phyloP scores from a whole-genome alignment of 352 stramenopile species.

The Thalassiosira mediterranea region DNA sequence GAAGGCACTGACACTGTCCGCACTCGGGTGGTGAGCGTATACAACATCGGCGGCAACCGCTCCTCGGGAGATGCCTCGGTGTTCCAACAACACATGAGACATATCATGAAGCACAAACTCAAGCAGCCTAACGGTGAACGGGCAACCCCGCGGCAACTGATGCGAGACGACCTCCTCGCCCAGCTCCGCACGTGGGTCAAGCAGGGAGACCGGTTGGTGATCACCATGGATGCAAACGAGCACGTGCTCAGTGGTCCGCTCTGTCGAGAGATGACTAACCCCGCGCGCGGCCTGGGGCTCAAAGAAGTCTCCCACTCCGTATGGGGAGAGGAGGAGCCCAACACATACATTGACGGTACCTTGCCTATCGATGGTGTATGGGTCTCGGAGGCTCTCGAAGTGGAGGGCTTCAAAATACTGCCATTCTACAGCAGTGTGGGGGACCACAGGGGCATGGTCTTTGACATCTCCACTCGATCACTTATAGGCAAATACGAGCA shows the following conservation, averaged over 20 bases:
- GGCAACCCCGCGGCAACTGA: neutral
- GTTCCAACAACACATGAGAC: neutral
- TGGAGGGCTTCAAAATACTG: slow-evolving; percentile 20
- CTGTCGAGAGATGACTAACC: neutral
- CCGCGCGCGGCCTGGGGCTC: neutral
- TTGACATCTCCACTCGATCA: slow-evolving; percentile 30
- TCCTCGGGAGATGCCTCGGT: neutral
- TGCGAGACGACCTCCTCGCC: neutral
- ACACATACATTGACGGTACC: slow-evolving; percentile 25
- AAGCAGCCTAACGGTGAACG: no score
- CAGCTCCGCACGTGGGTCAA: neutral
- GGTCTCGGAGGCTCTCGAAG: slow-evolving; percentile 7
- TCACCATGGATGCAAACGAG: slow-evolving; percentile 4
- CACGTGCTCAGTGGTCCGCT: slow-evolving; percentile 1
- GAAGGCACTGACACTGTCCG: neutral
- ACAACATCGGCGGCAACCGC: neutral
- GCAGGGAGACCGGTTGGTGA: neutral
- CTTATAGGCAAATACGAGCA: slow-evolving; percentile 13
- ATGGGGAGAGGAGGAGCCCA: neutral
- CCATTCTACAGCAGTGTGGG: slow-evolving; percentile 15
- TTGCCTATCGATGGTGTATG: slow-evolving; percentile 22
- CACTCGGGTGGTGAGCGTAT: slow-evolving; percentile 18
- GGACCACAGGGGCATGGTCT: slow-evolving; percentile 29
- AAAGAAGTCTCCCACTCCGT: neutral
- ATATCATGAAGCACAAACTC: neutral